Base-by-base conservation (phyloP, 345 rosid species). In the Euphorbia pulcherrima region DNA sequence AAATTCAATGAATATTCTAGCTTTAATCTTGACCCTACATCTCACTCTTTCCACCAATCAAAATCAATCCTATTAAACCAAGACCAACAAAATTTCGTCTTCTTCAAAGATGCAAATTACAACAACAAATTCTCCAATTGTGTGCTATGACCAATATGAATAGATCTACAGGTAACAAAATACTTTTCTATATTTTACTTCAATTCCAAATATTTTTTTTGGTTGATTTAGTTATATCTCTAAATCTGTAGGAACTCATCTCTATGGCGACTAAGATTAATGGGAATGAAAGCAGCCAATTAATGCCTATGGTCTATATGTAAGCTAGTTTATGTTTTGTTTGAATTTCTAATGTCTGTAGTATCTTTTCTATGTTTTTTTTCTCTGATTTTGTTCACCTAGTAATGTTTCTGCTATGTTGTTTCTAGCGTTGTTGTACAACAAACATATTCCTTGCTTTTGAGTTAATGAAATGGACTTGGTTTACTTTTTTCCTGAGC, bases 191-290 rank as follows among this genome's bases (percentile, higher is more conserved):
- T 12, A n/a, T n/a, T n/a, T n/a, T n/a, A n/a, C 3, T 58, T 44
- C 20, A 12, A 12, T 24, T 56, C n/a, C n/a, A n/a, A n/a, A n/a
- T n/a, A n/a, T n/a, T n/a, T n/a, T n/a, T n/a, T n/a, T 14, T 11
- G 27, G 10, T 23, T 21, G 6, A 27, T 16, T 17, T 8, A 26
- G 21, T n/a, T n/a, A n/a, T n/a, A n/a, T n/a, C n/a, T n/a, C n/a
- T n/a, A n/a, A n/a, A n/a, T 70, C 68, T 68, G 72, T 86, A 87
- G 92, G 83, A 14, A 58, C 82, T 41, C 84, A 73, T 59, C 60
- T 75, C 39, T 64, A 48, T 64, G 78, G 82, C 30, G n/a, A n/a
- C n/a, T n/a, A 75, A 78, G 62, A 69, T 69, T 18, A 70, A 82
- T 72, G 80, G 65, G 64, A 37, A 68, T 35, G 46, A 47, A 68